Conservation (phyloP, 805 yeast genomes). For the Metschnikowia anglica region DNA sequence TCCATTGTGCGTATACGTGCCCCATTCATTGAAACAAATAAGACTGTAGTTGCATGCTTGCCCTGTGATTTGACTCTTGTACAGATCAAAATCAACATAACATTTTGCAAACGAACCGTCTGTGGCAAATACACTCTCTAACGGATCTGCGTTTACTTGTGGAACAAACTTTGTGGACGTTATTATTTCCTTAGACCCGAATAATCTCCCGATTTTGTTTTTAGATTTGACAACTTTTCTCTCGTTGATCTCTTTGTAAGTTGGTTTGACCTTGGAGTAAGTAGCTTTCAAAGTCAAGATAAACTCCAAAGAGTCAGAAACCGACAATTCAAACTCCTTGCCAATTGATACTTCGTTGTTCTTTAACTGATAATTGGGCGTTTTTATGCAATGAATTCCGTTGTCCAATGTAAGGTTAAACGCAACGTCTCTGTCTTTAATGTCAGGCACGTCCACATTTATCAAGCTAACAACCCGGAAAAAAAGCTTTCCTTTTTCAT, state of each 20-base stretch:
- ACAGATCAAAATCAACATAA: conserved; percentile 60
- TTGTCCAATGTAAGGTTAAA: conserved; percentile 66
- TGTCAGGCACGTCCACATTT: conserved; percentile 48
- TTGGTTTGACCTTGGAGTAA: conserved; percentile 50
- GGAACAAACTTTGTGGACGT: conserved; percentile 54
- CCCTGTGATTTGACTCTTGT: conserved; percentile 57
- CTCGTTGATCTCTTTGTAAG: conserved; percentile 60
- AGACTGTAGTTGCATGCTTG: conserved; percentile 50
- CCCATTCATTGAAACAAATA: conserved; percentile 84
- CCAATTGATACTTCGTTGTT: conserved; percentile 41
- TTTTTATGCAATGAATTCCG: conserved; percentile 75
- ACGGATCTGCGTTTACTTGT: conserved; percentile 52
- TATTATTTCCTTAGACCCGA: conserved; percentile 49
- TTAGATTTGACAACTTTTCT: conserved; percentile 48
- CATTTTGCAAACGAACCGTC: conserved; percentile 91
- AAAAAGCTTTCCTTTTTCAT: conserved; percentile 56
- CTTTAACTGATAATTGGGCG: conserved; percentile 49
- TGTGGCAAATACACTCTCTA: conserved; percentile 66
- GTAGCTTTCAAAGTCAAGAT: conserved; percentile 70
- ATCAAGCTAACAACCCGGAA: conserved; percentile 48
- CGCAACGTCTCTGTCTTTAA: conserved; percentile 45
- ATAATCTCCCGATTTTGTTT: conserved; percentile 45
- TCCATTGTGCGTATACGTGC: conserved; percentile 27
- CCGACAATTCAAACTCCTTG: conserved; percentile 79
- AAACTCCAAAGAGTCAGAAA: conserved; percentile 55